These are phyloP conservation scores for Penicillium taxi DNA, from an alignment of 495 filamentous ascomycete species.

Conservation along the genomic window DNA sequence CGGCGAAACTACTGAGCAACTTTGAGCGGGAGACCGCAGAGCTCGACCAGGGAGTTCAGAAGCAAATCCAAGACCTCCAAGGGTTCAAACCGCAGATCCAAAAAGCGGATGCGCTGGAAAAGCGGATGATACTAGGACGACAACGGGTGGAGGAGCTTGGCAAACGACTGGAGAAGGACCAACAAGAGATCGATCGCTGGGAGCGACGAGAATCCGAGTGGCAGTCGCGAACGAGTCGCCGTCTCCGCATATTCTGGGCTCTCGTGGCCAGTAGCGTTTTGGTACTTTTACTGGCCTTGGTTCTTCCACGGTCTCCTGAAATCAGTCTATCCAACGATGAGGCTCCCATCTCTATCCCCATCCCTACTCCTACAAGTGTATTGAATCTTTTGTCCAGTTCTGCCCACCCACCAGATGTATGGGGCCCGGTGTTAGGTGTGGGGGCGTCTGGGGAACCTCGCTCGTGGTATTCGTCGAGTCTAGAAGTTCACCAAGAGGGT, in stretches of 20 bases:
- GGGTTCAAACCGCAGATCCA: slow-evolving; percentile 63
- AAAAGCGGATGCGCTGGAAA: slow-evolving; percentile 57
- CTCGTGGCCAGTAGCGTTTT: slow-evolving; percentile 32
- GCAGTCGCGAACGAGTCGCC: slow-evolving; percentile 57
- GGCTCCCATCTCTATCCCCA: no score
- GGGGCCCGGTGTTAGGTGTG: slow-evolving; percentile 4
- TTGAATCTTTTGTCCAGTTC: slow-evolving; percentile 4
- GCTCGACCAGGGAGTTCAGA: slow-evolving; percentile 53
- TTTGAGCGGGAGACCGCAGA: slow-evolving; percentile 56
- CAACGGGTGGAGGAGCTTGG: slow-evolving; percentile 57
- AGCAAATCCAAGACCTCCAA: slow-evolving; percentile 58
- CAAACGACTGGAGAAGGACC: slow-evolving; percentile 56
- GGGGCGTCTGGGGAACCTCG: slow-evolving; percentile 1
- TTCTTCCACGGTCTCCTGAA: slow-evolving; percentile 27
- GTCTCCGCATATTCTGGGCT: slow-evolving; percentile 56
- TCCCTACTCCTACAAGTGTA: not conserved
- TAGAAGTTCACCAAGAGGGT: slow-evolving; percentile 16
- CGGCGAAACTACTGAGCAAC: slow-evolving; percentile 48
- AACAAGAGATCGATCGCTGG: slow-evolving; percentile 59
- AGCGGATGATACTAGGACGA: slow-evolving; percentile 55
- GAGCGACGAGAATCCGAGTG: slow-evolving; percentile 64
- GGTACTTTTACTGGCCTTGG: slow-evolving; percentile 36
- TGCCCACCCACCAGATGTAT: slow-evolving; percentile 3
- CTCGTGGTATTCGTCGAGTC: slow-evolving; percentile 16
- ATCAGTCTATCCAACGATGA: slow-evolving; percentile 1